Conservation (phyloP, 768 basidiomycete genomes). For the Boletus eberwhitei region DNA sequence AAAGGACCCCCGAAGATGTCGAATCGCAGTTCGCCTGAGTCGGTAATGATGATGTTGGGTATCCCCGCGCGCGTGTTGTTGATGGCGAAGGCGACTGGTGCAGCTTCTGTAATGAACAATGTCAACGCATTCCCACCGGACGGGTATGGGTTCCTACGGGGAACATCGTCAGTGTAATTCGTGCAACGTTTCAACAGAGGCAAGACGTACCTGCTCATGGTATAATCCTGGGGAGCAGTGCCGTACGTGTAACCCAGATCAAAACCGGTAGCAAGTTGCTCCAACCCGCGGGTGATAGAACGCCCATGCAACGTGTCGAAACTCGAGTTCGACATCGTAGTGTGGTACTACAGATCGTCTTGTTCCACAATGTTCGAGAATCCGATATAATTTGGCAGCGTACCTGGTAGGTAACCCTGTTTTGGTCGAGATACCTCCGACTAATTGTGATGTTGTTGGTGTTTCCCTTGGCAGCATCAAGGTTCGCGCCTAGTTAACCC, state of each 20-base stretch:
- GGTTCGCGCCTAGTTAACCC: conserved; percentile 41
- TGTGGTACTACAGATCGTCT: conserved; percentile 54
- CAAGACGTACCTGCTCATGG: conserved; percentile 50
- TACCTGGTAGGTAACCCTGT: conserved; percentile 73
- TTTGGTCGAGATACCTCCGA: conserved; percentile 76
- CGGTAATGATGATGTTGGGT: conserved; percentile 62
- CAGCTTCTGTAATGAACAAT: conserved; percentile 53
- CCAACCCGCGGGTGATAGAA: conserved; percentile 53
- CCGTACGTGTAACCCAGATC: conserved; percentile 66
- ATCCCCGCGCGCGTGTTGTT: conserved; percentile 61
- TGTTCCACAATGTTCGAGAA: background rate
- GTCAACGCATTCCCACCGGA: conserved; percentile 59
- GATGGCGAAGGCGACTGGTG: conserved; percentile 52
- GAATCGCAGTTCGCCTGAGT: conserved; percentile 64
- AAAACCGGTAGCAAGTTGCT: conserved; percentile 51
- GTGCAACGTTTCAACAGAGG: background rate
- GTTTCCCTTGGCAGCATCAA: conserved; percentile 38
- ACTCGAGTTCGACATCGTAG: conserved; percentile 41
- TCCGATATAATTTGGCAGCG: background rate
- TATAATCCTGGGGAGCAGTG: conserved; percentile 73
- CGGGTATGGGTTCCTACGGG: conserved; percentile 54
- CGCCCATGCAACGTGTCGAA: conserved; percentile 63
- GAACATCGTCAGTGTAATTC: background rate
- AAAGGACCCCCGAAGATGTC: conserved; percentile 67
- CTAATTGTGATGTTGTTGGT: conserved; percentile 56